Conservation (phyloP, 257 asterid species). For the Plantago major region DNA sequence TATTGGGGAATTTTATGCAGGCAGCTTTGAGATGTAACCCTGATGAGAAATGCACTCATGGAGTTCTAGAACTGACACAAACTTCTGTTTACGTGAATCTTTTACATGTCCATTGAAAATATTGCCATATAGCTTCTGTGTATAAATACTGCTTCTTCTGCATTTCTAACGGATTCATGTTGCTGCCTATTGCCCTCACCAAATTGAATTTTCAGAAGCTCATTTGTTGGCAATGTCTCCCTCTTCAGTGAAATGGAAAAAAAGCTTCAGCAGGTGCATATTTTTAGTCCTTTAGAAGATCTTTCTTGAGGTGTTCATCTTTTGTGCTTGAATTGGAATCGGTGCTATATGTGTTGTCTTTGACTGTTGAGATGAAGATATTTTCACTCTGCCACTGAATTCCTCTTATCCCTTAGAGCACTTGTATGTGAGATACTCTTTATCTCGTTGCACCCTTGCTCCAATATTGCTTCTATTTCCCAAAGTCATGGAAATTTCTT, state of each 20-base stretch:
- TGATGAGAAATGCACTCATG: background rate
- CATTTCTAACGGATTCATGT: constrained; percentile 9
- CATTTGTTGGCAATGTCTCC: constrained; percentile 71
- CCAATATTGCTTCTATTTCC: too few species aligned
- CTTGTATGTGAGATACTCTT: background rate
- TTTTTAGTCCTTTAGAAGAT: constrained; percentile 16
- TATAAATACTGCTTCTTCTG: constrained; percentile 14
- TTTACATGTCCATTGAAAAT: background rate
- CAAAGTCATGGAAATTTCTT: too few species aligned
- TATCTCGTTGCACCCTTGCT: too few species aligned
- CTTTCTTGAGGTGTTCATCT: constrained; percentile 4
- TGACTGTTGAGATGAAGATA: constrained; percentile 5
- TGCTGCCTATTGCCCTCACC: constrained; percentile 18
- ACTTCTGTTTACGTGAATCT: constrained; percentile 1
- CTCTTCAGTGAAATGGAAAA: constrained; percentile 67
- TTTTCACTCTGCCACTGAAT: background rate
- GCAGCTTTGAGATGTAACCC: background rate
- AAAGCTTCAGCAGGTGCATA: constrained; percentile 76
- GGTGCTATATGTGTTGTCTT: constrained; percentile 1
- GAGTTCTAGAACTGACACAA: background rate
- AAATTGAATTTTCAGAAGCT: constrained; percentile 48
- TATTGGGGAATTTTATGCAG: background rate
- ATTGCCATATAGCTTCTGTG: constrained; percentile 3
- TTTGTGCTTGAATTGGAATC: constrained; percentile 8
- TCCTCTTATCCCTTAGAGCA: constrained; percentile 10